Conservation (phyloP, 805 yeast species). For the Candida maesae region DNA sequence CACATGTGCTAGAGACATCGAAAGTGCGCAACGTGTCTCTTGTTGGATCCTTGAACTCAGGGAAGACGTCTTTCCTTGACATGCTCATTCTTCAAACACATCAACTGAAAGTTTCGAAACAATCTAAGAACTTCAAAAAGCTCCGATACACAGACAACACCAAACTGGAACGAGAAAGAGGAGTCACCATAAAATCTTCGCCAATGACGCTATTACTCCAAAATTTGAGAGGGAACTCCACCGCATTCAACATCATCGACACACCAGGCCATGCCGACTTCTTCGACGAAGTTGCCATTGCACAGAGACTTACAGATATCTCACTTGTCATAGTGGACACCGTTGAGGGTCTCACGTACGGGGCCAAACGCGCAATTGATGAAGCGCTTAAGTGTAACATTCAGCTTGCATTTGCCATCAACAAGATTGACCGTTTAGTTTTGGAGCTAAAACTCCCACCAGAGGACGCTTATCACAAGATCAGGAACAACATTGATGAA, state of each 20-base stretch:
- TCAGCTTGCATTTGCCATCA: conserved; percentile 59
- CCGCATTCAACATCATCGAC: conserved; percentile 64
- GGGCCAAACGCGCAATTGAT: conserved; percentile 48
- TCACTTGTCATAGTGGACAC: conserved; percentile 73
- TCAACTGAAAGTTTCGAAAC: conserved; percentile 50
- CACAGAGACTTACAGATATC: conserved; percentile 60
- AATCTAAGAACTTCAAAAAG: conserved; percentile 47
- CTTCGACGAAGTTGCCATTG: conserved; percentile 63
- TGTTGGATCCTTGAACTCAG: conserved; percentile 79
- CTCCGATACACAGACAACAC: conserved; percentile 72
- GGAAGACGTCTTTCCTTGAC: conserved; percentile 81
- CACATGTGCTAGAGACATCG: conserved; percentile 42
- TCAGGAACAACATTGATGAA: conserved; percentile 56
- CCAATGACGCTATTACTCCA: conserved; percentile 60
- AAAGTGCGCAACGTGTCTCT: conserved; percentile 71
- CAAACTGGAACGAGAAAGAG: conserved; percentile 64
- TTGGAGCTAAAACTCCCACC: conserved; percentile 77
- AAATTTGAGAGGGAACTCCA: conserved; percentile 50
- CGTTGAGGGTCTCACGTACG: conserved; percentile 74
- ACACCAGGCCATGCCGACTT: conserved; percentile 93
- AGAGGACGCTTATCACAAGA: conserved; percentile 64
- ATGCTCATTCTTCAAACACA: conserved; percentile 66
- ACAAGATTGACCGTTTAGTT: conserved; percentile 83
- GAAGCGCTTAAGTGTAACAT: conserved; percentile 48
- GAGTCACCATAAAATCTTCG: conserved; percentile 59